Evolutionary conservation across 2,329 filamentous ascomycete species (phyloP).

Genomic region (Scytalidium lignicola): DNA sequence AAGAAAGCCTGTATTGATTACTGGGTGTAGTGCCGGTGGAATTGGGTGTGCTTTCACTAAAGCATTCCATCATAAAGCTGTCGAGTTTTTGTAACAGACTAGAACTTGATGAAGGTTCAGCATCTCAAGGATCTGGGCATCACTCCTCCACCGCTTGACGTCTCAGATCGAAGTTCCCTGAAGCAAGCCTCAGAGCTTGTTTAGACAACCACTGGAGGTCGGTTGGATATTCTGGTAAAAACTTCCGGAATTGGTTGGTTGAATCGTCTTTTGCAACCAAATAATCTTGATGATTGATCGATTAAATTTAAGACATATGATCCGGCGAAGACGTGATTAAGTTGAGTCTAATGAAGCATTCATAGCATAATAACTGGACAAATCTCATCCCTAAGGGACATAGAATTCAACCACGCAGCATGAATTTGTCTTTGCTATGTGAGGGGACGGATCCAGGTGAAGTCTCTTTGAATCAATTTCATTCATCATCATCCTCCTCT

Average conservation of each 20-base stretch:
- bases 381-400: no score
- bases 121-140: constrained; percentile 25
- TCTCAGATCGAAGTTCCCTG: constrained; percentile 32
- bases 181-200: constrained; percentile 27
- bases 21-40: constrained; percentile 34
- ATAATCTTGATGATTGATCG: no score
- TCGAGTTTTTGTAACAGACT: constrained; percentile 36
- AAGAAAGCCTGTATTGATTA: constrained; percentile 27
- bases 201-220: constrained; percentile 27
- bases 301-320: no score
- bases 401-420: no score
- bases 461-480: not conserved
- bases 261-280: no score
- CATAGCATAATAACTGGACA: no score
- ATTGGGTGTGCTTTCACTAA: constrained; percentile 35
- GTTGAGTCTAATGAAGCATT: no score
- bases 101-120: constrained; percentile 29
- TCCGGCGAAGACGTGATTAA: no score
- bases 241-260: no score
- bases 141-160: constrained; percentile 32
- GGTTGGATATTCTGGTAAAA: constrained; percentile 30
- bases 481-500: constrained; percentile 34
- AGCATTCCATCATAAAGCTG: constrained; percentile 32
- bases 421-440: no score
- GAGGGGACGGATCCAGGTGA: no score